Evolutionary conservation across 192 early-diverging fungal species (phyloP).

Genomic region (Backusella circina): DNA sequence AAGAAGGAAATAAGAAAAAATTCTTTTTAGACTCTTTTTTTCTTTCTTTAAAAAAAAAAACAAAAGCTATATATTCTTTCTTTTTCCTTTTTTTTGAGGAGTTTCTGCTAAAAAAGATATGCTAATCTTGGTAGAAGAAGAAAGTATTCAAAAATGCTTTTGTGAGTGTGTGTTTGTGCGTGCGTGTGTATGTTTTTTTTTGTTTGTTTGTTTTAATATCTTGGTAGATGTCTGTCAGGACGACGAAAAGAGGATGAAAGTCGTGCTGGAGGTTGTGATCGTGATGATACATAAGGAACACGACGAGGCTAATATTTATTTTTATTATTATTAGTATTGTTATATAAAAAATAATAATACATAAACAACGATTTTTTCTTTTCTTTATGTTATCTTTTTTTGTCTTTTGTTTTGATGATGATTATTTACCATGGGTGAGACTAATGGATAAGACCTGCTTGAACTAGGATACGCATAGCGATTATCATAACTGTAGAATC

Average conservation of each 20-base stretch:
- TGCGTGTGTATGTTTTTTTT: not conserved
- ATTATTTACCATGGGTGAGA: slow-evolving; percentile 4
- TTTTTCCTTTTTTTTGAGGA: not conserved
- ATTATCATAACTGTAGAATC: not conserved
- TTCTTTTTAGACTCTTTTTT: not conserved
- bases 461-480: not conserved
- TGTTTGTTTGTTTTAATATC: not conserved
- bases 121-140: no score
- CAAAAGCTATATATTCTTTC: not conserved
- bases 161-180: not conserved
- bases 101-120: no score
- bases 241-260: not conserved
- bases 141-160: no score
- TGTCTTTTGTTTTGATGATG: not conserved
- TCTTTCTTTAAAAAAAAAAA: not conserved
- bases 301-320: slow-evolving; percentile 4
- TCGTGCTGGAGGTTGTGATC: slow-evolving; percentile 7
- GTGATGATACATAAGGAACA: slow-evolving; percentile 9
- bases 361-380: not conserved
- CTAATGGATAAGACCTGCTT: slow-evolving; percentile 8
- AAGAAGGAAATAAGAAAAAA: not conserved
- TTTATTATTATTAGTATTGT: no score
- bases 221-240: slow-evolving; percentile 9
- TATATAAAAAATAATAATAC: not conserved
- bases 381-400: not conserved